Evolutionary conservation across 2,329 filamentous ascomycete species (phyloP).

Genomic region (Diaporthe amygdali): DNA sequence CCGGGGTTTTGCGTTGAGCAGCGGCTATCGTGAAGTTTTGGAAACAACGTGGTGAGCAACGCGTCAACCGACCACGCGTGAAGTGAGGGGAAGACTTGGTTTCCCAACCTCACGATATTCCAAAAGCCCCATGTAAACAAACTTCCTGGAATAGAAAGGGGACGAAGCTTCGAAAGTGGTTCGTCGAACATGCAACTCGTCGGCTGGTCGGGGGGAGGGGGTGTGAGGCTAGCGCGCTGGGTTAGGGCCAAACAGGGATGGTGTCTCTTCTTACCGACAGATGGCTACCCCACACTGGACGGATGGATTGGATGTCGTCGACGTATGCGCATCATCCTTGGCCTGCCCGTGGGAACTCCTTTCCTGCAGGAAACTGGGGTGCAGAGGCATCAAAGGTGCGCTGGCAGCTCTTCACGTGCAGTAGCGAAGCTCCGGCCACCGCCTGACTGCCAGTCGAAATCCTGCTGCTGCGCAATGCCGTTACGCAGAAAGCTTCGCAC

Average conservation of each 20-base stretch:
- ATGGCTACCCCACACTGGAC: constrained; percentile 12
- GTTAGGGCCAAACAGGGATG: constrained; percentile 16
- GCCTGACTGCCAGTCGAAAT: constrained; percentile 19
- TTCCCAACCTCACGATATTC: constrained; percentile 23
- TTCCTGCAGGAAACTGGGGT: not conserved
- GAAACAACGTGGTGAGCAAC: not conserved
- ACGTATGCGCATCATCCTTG: constrained; percentile 6
- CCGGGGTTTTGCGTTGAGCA: not conserved
- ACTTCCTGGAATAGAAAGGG: constrained; percentile 3
- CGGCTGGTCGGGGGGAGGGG: not conserved
- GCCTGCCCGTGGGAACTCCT: not conserved
- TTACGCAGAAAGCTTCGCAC: not conserved
- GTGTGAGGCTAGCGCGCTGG: constrained; percentile 10
- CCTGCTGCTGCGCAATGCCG: constrained; percentile 7
- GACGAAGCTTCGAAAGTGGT: constrained; percentile 8
- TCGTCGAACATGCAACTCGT: constrained; percentile 12
- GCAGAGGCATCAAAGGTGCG: constrained; percentile 6
- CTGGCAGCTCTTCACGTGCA: constrained; percentile 1
- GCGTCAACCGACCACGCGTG: constrained; percentile 8
- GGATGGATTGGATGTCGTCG: constrained; percentile 8
- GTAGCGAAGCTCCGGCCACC: not conserved
- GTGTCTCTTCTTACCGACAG: constrained; percentile 9
- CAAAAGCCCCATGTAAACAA: constrained; percentile 18
- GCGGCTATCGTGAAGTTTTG: constrained; percentile 20
- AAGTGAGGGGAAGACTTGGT: not conserved